A percentile compares a stretch with the other conserved stretches of the same genome.
phyloP scores from a whole-genome alignment of 805 yeast species.

The Metschnikowia drakensbergensis region DNA sequence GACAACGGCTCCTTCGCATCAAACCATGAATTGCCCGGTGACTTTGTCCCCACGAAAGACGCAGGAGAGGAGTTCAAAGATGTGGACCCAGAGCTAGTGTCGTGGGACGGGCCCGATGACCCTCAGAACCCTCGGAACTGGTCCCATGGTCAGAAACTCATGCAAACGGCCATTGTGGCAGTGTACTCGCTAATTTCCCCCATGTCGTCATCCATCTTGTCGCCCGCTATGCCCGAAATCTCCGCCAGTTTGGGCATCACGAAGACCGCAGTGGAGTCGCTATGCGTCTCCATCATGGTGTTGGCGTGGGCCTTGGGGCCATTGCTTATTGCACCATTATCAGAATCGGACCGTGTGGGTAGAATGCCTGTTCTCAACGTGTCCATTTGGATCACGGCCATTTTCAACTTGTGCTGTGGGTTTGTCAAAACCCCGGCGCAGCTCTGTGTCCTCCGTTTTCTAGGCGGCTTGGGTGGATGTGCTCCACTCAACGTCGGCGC shows the following conservation, averaged over 20 bases:
- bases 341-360: conserved; percentile 58
- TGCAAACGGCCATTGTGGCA: conserved; percentile 45
- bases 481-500: conserved; percentile 69
- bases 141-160: conserved; percentile 40
- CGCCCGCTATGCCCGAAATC: conserved; percentile 56
- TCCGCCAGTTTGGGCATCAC: conserved; percentile 36
- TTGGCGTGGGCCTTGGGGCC: conserved; percentile 71
- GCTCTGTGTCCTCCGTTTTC: conserved; percentile 53
- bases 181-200: conserved; percentile 58
- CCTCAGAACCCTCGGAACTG: conserved; percentile 65
- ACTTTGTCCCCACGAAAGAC: conserved; percentile 32
- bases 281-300: conserved; percentile 55
- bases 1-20: background rate
- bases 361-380: conserved; percentile 51
- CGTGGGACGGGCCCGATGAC: conserved; percentile 65
- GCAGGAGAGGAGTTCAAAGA: conserved; percentile 52
- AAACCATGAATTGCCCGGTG: conserved; percentile 22
- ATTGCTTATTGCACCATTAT: conserved; percentile 59
- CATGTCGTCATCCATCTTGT: conserved; percentile 56
- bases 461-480: conserved; percentile 66
- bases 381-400: conserved; percentile 46
- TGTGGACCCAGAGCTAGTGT: conserved; percentile 62
- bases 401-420: conserved; percentile 59
- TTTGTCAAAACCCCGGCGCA: conserved; percentile 57
- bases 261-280: conserved; percentile 23